A percentile compares a stretch with the other conserved stretches of the same genome.
These are phyloP conservation scores for Syzygium oleosum DNA, from an alignment of 345 rosid species.

Conservation along the genomic window DNA sequence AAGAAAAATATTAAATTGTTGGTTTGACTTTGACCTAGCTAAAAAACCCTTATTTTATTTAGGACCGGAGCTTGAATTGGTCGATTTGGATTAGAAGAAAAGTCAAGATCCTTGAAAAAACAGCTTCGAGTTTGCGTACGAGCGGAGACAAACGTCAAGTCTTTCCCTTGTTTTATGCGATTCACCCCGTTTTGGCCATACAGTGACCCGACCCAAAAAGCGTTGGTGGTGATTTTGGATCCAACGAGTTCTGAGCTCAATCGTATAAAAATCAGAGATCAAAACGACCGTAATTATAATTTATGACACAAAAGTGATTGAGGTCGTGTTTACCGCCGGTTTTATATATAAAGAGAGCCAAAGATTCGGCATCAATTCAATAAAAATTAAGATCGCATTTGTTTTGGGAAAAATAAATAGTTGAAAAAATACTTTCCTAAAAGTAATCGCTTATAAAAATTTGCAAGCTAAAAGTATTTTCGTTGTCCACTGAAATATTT, in stretches of 20 bases:
- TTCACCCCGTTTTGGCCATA: neutral
- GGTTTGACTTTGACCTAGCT: neutral
- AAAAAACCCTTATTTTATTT: neutral
- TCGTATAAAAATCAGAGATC: neutral
- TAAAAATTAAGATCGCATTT: fast-evolving
- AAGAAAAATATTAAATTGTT: neutral
- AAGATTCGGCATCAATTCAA: neutral
- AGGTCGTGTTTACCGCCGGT: fast-evolving
- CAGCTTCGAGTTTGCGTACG: neutral
- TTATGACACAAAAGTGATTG: neutral
- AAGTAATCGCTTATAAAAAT: no score
- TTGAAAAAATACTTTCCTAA: neutral
- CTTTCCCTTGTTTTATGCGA: no score
- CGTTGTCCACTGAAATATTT: fast-evolving
- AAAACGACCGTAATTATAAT: neutral
- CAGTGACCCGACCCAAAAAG: neutral
- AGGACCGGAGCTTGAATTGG: neutral
- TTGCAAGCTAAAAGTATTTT: neutral
- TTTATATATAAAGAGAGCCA: no score
- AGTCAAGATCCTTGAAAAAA: neutral
- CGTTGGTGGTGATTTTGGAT: neutral
- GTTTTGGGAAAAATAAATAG: fast-evolving
- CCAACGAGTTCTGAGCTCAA: neutral
- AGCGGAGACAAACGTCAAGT: neutral
- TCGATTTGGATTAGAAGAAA: neutral